phyloP scores from a whole-genome alignment of 2,329 filamentous ascomycete genomes.

The Diaporthe citrichinensis region DNA sequence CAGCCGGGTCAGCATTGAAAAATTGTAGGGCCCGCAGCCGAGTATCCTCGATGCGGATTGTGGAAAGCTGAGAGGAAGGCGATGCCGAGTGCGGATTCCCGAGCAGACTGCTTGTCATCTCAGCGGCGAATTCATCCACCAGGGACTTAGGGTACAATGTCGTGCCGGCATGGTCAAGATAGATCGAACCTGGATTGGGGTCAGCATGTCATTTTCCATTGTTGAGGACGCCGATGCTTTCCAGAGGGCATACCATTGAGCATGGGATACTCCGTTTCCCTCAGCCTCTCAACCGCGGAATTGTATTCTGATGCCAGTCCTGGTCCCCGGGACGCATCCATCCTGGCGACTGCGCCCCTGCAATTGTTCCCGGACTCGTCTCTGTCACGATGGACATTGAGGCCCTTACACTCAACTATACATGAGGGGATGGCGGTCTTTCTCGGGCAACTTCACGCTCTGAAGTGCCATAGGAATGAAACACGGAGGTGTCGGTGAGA shows the following conservation, averaged over 20 bases:
- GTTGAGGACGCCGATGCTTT: background rate
- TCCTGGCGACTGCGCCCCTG: conserved; percentile 36
- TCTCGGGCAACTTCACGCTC: background rate
- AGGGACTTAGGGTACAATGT: conserved; percentile 85
- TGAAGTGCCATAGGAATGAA: background rate
- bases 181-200: conserved; percentile 73
- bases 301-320: conserved; percentile 64
- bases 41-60: conserved; percentile 81
- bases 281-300: conserved; percentile 68
- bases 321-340: conserved; percentile 31
- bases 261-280: conserved; percentile 77
- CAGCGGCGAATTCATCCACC: conserved; percentile 83
- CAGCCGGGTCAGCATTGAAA: conserved; percentile 83
- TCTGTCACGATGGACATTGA: conserved; percentile 26
- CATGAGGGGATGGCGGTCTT: background rate
- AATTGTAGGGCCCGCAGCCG: conserved; percentile 80
- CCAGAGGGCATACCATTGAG: conserved; percentile 67
- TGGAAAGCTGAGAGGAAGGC: conserved; percentile 82
- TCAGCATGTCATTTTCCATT: conserved; percentile 24
- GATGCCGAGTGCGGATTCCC: conserved; percentile 95
- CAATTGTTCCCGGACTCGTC: background rate
- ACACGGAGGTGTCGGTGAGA: background rate
- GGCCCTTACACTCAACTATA: background rate
- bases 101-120: conserved; percentile 84
- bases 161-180: conserved; percentile 97